Conservation (phyloP, 441 rosid species). For the Aleurites moluccanus region DNA sequence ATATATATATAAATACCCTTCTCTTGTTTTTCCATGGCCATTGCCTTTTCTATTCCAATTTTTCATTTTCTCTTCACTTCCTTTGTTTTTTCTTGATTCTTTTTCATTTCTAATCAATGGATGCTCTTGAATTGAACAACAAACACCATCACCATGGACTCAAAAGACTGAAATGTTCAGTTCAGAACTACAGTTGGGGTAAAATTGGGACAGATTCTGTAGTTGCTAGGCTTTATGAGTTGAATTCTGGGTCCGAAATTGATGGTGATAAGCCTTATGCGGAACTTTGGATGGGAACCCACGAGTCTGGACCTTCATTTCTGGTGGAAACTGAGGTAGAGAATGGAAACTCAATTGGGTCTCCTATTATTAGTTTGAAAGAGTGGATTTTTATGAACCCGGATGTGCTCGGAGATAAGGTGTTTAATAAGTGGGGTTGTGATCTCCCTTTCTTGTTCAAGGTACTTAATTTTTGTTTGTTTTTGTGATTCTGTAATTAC, state of each 20-base stretch:
- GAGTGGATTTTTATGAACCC: constrained; percentile 59
- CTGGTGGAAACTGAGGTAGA: constrained; percentile 25
- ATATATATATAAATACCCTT: neutral
- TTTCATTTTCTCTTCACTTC: too few relatives aligned
- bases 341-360: constrained; percentile 31
- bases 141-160: constrained; percentile 14
- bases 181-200: constrained; percentile 81
- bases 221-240: constrained; percentile 53
- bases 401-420: constrained; percentile 62
- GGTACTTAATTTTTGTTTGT: constrained; percentile 38
- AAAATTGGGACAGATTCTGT: constrained; percentile 51
- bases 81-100: neutral
- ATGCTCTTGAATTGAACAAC: constrained; percentile 9
- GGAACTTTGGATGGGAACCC: too few relatives aligned
- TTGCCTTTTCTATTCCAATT: neutral
- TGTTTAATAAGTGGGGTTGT: constrained; percentile 62
- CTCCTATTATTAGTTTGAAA: constrained; percentile 43
- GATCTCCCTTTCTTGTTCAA: constrained; percentile 85
- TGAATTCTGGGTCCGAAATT: constrained; percentile 37
- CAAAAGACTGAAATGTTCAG: constrained; percentile 44
- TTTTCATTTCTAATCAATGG: constrained; percentile 5
- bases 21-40: constrained; percentile 10
- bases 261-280: too few relatives aligned
- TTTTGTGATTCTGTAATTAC: neutral
- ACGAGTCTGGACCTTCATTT: constrained; percentile 55